These are phyloP conservation scores for Pseudopyricularia cyperi DNA, from an alignment of 2,329 filamentous ascomycete genomes.

Conservation along the genomic window DNA sequence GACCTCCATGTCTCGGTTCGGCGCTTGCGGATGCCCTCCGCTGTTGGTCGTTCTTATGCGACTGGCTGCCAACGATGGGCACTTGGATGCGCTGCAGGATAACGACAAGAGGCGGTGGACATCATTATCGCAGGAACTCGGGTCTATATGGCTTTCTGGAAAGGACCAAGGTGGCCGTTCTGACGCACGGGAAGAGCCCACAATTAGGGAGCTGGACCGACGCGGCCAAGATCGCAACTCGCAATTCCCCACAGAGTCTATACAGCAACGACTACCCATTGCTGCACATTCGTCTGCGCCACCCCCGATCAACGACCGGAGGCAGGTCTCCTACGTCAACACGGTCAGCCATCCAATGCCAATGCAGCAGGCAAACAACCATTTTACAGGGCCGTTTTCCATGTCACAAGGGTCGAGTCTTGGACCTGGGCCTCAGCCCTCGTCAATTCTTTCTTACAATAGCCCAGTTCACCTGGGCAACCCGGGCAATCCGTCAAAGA, in stretches of 20 bases:
- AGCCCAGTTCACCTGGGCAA: not conserved
- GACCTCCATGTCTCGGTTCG: conserved; percentile 10
- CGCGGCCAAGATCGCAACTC: not conserved
- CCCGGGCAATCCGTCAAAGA: not conserved
- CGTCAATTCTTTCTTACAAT: not conserved
- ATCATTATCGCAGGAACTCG: not conserved
- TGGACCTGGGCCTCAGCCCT: not conserved
- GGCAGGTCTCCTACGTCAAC: not conserved
- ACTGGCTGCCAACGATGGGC: conserved; percentile 8
- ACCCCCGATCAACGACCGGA: not conserved
- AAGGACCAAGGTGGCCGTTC: not conserved
- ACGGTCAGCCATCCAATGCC: not conserved
- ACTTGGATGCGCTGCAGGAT: conserved; percentile 6
- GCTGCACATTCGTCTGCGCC: not conserved
- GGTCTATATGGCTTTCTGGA: not conserved
- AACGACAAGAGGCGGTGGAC: conserved; percentile 5
- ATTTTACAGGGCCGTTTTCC: not conserved
- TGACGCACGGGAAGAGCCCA: not conserved
- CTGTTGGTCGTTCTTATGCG: conserved; percentile 11
- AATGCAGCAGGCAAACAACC: not conserved
- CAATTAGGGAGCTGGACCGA: not conserved
- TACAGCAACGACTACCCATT: not conserved
- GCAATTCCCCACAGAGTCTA: not conserved
- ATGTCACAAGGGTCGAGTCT: not conserved
- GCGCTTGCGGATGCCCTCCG: conserved; percentile 12